Base-by-base conservation (phyloP, 2,329 filamentous ascomycete genomes). In the Macroventuria anomochaeta region DNA sequence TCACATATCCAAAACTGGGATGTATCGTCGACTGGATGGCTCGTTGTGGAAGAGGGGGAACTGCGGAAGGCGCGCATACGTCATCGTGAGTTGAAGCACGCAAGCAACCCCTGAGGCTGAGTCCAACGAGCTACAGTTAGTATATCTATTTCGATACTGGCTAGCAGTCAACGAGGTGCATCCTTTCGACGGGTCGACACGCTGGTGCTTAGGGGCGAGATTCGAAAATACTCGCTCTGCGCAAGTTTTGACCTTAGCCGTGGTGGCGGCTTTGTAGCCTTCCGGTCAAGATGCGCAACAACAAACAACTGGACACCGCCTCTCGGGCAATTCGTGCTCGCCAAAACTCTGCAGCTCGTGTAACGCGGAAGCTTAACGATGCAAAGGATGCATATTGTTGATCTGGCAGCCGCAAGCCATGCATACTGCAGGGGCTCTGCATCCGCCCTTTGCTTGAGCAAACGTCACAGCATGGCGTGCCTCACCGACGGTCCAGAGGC, bases 301-400 rank as follows among this genome's bases (percentile, higher is more conserved):
- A 34, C 34, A 31, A 38, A 47, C 28, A 12, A 23, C 34, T 34
- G 28, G 51, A 49, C 34, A 44, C 34, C 29, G 40, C 51, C 41
- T 44, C 21, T 31, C 36, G 23, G 10, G 36, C 29, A 26, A 20
- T 8, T 18, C n/a, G n/a, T 13, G 32, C 13, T 18, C 5, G 46
- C 31, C 8, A n/a, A 11, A 28, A 11, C 23, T 23, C 10, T 40
- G 28, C 34, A 31, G 40, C 17, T 39, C 18, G 28, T 21, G 33
- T 37, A 11, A 38, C 17, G n/a, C 17, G 8, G 21, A 10, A 26
- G 20, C 26, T 29, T 31, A 23, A 26, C 28, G 17, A 11, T 36
- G 18, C 18, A 12, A 15, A 10, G 1, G 21, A 25, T 36, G 25
- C 31, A 36, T 23, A 6, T n/a, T 17, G 33, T 12, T 38, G 32